phyloP scores from a whole-genome alignment of 441 rosid genomes.

The Adansonia gregorii region DNA sequence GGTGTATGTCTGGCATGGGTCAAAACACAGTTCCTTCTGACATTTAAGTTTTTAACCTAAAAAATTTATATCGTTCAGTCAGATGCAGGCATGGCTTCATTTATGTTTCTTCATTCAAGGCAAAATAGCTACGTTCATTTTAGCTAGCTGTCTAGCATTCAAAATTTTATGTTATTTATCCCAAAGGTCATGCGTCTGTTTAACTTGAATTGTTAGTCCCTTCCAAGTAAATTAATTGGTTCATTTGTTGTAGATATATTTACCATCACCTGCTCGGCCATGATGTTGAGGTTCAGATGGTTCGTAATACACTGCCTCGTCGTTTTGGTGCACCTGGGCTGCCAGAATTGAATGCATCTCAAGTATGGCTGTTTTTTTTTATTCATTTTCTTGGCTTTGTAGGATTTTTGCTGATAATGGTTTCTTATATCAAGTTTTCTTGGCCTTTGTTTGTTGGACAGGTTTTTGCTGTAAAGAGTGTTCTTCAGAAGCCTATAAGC shows the following conservation, averaged over 20 bases:
- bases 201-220: constrained; percentile 13
- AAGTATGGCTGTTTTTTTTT: constrained; percentile 45
- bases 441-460: constrained; percentile 30
- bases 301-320: constrained; percentile 86
- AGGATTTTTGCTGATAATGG: not conserved
- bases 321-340: constrained; percentile 99
- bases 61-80: not conserved
- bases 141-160: constrained; percentile 16
- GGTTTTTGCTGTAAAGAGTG: constrained; percentile 99
- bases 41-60: constrained; percentile 8
- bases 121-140: not conserved
- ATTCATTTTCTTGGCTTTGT: not conserved
- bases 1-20: not conserved
- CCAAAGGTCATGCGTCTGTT: constrained; percentile 3
- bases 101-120: not conserved
- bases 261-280: constrained; percentile 98
- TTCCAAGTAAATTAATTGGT: constrained; percentile 19
- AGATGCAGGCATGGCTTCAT: not conserved
- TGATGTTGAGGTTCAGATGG: constrained; percentile 96
- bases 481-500: constrained; percentile 96
- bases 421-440: constrained; percentile 12
- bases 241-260: constrained; percentile 64
- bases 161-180: constrained; percentile 14
- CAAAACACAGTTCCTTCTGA: not conserved
- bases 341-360: constrained; percentile 98